Evolutionary conservation across 805 yeast species (phyloP).

Genomic region (Kregervanrija delftensis): DNA sequence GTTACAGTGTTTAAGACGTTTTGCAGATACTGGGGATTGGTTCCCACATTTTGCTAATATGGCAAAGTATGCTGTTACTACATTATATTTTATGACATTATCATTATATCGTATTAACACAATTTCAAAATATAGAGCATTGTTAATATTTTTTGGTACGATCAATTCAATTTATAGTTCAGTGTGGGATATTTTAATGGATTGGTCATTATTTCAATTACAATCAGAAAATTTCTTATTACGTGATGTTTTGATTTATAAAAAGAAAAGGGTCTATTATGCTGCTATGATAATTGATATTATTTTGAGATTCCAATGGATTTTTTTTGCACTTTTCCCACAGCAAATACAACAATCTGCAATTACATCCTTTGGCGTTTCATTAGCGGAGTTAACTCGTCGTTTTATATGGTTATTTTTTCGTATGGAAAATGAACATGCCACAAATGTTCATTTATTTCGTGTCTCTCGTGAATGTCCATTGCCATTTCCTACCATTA

Average conservation of each 20-base stretch:
- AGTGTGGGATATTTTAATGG: conserved; percentile 91
- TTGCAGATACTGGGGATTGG: conserved; percentile 86
- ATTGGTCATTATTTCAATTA: conserved; percentile 83
- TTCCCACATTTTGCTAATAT: conserved; percentile 94
- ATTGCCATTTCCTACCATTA: conserved; percentile 60
- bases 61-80: conserved; percentile 62
- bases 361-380: conserved; percentile 73
- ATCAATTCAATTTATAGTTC: conserved; percentile 65
- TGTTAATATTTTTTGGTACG: conserved; percentile 66
- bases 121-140: conserved; percentile 35
- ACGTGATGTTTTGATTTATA: conserved; percentile 65
- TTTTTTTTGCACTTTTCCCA: conserved; percentile 75
- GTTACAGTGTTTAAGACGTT: conserved; percentile 86
- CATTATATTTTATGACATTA: conserved; percentile 60
- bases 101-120: conserved; percentile 69
- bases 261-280: conserved; percentile 58
- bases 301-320: conserved; percentile 81
- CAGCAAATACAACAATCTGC: conserved; percentile 79
- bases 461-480: conserved; percentile 87
- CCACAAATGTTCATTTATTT: conserved; percentile 76
- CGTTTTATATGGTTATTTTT: conserved; percentile 86
- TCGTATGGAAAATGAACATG: conserved; percentile 95
- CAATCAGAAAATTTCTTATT: conserved; percentile 50
- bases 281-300: conserved; percentile 68
- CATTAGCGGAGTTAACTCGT: conserved; percentile 73